Conservation (phyloP, 192 early-diverging fungal species). For the Bifiguratus adelaidae region DNA sequence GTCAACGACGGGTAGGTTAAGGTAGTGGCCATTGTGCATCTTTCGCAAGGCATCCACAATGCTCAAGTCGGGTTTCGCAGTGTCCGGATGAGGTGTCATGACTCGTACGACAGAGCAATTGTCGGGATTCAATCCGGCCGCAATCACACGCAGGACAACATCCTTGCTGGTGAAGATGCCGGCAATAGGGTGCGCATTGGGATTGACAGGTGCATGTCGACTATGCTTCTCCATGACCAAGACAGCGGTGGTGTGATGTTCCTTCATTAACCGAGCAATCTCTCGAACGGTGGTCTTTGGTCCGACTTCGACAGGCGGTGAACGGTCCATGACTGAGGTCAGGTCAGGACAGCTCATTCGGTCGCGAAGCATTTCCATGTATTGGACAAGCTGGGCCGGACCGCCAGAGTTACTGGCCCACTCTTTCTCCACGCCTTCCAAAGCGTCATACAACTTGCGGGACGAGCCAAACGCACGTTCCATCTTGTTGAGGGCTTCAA, state of each 20-base stretch:
- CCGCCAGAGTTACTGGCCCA: conserved; percentile 56
- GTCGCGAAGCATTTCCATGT: conserved; percentile 57
- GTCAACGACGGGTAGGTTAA: conserved; percentile 65
- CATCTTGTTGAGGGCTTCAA: conserved; percentile 73
- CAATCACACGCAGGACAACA: conserved; percentile 75
- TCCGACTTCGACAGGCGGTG: conserved; percentile 46
- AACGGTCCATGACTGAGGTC: conserved; percentile 60
- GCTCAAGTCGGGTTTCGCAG: conserved; percentile 47
- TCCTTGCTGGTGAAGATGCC: conserved; percentile 55
- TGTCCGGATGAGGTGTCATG: conserved; percentile 85
- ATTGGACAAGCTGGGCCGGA: conserved; percentile 48
- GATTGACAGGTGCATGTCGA: neutral
- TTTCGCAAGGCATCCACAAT: conserved; percentile 68
- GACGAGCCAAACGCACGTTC: conserved; percentile 71
- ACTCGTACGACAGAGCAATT: conserved; percentile 89
- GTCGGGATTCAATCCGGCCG: conserved; percentile 70
- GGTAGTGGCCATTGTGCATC: conserved; percentile 71
- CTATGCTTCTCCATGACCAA: conserved; percentile 42
- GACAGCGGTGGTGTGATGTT: conserved; percentile 57
- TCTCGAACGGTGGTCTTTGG: conserved; percentile 59
- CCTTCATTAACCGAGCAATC: conserved; percentile 62
- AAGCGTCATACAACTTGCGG: conserved; percentile 63
- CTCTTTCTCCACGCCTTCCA: conserved; percentile 69
- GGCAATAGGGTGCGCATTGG: neutral
- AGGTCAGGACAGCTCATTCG: conserved; percentile 87